phyloP scores from a whole-genome alignment of 805 yeast genomes.

The Teunomyces aglyptinius region DNA sequence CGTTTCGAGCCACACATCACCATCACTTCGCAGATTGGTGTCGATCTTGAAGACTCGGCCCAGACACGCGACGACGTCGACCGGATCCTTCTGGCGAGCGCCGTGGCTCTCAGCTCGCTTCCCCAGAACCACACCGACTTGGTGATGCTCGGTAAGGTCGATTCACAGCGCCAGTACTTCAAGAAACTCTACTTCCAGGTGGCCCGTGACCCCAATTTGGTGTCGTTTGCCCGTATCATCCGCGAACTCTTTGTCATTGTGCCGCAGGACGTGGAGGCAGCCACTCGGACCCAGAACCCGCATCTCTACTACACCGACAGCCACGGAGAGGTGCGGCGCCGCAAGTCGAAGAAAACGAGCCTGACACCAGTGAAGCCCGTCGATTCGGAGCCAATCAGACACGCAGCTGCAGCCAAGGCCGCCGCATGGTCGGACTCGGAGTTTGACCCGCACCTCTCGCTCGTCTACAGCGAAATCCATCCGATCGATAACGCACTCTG shows the following conservation, averaged over 20 bases:
- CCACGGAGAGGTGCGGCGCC: slow-evolving; percentile 29
- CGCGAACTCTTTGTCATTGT: slow-evolving; percentile 54
- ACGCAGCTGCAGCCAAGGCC: slow-evolving; percentile 48
- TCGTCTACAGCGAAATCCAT: slow-evolving; percentile 62
- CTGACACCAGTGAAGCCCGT: slow-evolving; percentile 17
- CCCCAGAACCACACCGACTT: slow-evolving; percentile 40
- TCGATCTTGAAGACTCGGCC: slow-evolving; percentile 34
- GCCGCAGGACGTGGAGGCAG: slow-evolving; percentile 39
- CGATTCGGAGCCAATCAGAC: slow-evolving; percentile 29
- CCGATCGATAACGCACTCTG: slow-evolving; percentile 68
- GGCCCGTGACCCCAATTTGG: slow-evolving; percentile 42
- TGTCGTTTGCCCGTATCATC: slow-evolving; percentile 54
- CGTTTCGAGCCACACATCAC: slow-evolving; percentile 76
- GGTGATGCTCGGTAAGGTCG: slow-evolving; percentile 41
- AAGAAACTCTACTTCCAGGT: slow-evolving; percentile 55
- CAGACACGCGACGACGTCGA: slow-evolving; percentile 55
- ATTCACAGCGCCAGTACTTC: slow-evolving; percentile 49
- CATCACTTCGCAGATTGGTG: slow-evolving; percentile 57
- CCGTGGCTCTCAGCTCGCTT: slow-evolving; percentile 50
- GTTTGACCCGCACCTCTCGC: slow-evolving; percentile 70
- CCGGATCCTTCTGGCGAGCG: slow-evolving; percentile 53
- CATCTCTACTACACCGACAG: slow-evolving; percentile 37
- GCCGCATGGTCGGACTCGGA: slow-evolving; percentile 54
- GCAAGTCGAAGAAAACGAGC: slow-evolving; percentile 9
- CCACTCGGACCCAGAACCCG: slow-evolving; percentile 34